A percentile compares a stretch with the other conserved stretches of the same genome.
phyloP scores from a whole-genome alignment of 169 alveolate species.

The Ichthyophthirius multifiliis region DNA sequence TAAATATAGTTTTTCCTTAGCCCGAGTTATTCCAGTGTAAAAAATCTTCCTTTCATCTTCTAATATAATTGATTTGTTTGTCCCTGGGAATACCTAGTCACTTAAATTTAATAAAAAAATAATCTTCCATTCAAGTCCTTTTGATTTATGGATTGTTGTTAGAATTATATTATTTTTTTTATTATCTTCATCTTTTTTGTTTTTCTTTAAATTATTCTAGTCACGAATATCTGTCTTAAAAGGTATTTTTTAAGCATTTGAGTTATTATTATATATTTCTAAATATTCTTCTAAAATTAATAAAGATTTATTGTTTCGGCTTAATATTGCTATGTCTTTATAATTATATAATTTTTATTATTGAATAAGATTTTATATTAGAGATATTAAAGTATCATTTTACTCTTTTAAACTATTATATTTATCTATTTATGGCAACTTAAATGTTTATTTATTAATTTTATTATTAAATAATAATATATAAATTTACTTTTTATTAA shows the following conservation, averaged over 20 bases:
- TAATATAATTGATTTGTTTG: neutral
- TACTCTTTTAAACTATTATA: neutral
- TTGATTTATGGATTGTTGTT: conserved; percentile 5
- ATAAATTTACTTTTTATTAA: neutral
- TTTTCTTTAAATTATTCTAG: no score
- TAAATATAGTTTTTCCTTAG: neutral
- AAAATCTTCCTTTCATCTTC: conserved; percentile 13
- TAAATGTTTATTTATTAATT: neutral
- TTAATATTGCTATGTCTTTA: neutral
- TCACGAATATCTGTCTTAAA: neutral
- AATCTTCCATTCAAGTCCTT: conserved; percentile 16
- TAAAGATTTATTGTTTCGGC: neutral
- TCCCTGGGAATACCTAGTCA: conserved; percentile 13
- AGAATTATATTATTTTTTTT: neutral
- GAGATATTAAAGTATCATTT: neutral
- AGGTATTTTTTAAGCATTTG: neutral
- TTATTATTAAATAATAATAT: neutral
- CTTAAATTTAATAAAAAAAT: neutral
- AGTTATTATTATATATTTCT: neutral
- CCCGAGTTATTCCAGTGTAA: neutral
- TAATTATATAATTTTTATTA: neutral
- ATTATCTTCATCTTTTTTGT: neutral
- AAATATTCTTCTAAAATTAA: neutral
- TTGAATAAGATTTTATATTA: neutral
- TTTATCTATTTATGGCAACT: neutral